Evolutionary conservation across 2,329 filamentous ascomycete genomes (phyloP).

Genomic region (Lizonia empirigonia): DNA sequence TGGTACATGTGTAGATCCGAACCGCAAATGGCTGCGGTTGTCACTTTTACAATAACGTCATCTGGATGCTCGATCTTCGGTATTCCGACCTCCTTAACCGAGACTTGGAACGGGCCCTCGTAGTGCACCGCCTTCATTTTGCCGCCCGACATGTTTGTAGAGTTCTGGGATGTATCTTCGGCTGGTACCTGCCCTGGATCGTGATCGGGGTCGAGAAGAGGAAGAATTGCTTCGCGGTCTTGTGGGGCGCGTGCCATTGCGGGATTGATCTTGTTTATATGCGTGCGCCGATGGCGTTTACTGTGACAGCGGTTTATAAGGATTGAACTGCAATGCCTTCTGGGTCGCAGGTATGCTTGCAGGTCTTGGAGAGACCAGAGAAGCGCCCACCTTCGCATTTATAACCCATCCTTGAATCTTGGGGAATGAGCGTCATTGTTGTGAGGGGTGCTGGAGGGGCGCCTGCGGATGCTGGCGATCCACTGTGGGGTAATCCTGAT

Average conservation of each 20-base stretch:
- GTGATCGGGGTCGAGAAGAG: constrained; percentile 21
- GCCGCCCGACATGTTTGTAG: constrained; percentile 19
- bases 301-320: neutral
- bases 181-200: constrained; percentile 20
- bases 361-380: neutral
- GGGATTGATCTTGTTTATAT: constrained; percentile 3
- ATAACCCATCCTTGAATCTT: constrained; percentile 10
- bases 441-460: constrained; percentile 26
- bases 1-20: constrained; percentile 66
- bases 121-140: constrained; percentile 69
- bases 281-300: neutral
- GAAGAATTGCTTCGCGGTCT: constrained; percentile 10
- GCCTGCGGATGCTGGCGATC: constrained; percentile 20
- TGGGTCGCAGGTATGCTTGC: no score
- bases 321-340: neutral
- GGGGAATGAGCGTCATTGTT: constrained; percentile 23
- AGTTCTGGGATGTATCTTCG: constrained; percentile 2
- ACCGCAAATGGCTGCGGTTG: constrained; percentile 65
- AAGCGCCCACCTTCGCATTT: constrained; percentile 8
- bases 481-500: constrained; percentile 24
- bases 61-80: constrained; percentile 68
- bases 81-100: constrained; percentile 64
- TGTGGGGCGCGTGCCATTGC: constrained; percentile 17
- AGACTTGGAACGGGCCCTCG: constrained; percentile 65
- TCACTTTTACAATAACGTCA: constrained; percentile 69